A percentile compares a stretch with the other conserved stretches of the same genome.
phyloP scores from a whole-genome alignment of 331 rosid species.

The Pyrus hybrid region DNA sequence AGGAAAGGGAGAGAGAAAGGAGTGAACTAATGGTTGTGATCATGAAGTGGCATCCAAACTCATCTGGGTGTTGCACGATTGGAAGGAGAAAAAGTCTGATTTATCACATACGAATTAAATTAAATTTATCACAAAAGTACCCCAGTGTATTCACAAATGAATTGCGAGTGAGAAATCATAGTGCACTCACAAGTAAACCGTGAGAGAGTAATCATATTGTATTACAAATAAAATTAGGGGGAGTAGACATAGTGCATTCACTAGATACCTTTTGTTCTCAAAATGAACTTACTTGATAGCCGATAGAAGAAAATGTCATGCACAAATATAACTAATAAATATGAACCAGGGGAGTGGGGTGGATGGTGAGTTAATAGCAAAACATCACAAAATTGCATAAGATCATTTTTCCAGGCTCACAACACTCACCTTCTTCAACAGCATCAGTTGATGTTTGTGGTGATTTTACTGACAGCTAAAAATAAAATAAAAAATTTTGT shows the following conservation, averaged over 20 bases:
- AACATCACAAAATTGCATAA: conserved; percentile 34
- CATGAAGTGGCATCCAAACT: background rate
- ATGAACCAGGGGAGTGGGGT: background rate
- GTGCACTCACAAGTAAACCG: background rate
- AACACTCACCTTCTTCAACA: conserved; percentile 84
- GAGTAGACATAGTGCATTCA: background rate
- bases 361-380: conserved; percentile 20
- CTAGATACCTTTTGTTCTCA: background rate
- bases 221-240: background rate
- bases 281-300: conserved; percentile 6
- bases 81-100: background rate
- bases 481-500: conserved; percentile 19
- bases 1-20: background rate
- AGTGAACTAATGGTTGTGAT: background rate
- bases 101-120: background rate
- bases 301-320: background rate
- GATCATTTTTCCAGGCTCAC: conserved; percentile 40
- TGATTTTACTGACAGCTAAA: conserved; percentile 79
- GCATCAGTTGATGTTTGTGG: conserved; percentile 40
- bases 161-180: background rate
- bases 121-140: background rate
- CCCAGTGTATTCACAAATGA: background rate
- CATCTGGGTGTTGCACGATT: background rate
- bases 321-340: background rate
- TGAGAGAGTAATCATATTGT: background rate